Percentiles rank a stretch among this genome's conserved stretches.
Evolutionary conservation across 345 rosid genomes (phyloP).

Genomic region (Eucalyptus decipiens): DNA sequence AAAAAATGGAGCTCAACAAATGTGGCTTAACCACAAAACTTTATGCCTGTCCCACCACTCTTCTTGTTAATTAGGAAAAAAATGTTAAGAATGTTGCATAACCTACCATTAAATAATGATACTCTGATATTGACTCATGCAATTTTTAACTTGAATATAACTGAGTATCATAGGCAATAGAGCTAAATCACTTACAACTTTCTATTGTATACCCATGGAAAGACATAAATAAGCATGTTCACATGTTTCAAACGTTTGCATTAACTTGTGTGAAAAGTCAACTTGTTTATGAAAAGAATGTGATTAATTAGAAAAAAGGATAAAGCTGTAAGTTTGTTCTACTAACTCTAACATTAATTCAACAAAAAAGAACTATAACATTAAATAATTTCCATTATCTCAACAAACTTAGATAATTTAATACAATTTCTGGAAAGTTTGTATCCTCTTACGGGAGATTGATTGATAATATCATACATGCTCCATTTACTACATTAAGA

Average conservation of each 20-base stretch:
- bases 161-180: not conserved
- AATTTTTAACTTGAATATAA: not conserved
- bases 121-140: not conserved
- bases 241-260: not conserved
- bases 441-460: not conserved
- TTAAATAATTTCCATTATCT: not conserved
- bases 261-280: not conserved
- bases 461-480: not conserved
- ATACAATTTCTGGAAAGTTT: not conserved
- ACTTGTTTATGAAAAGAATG: not conserved
- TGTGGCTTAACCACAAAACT: too few species aligned
- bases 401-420: not conserved
- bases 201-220: not conserved
- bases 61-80: too few species aligned
- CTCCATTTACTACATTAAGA: not conserved
- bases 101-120: not conserved
- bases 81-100: not conserved
- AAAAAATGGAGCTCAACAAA: too few species aligned
- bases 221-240: not conserved
- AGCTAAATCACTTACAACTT: not conserved
- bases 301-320: not conserved
- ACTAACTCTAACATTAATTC: not conserved
- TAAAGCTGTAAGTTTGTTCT: not conserved
- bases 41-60: too few species aligned
- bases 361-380: too few species aligned